Conservation (phyloP, 768 basidiomycete species). For the Pleurotus citrinopileatus region DNA sequence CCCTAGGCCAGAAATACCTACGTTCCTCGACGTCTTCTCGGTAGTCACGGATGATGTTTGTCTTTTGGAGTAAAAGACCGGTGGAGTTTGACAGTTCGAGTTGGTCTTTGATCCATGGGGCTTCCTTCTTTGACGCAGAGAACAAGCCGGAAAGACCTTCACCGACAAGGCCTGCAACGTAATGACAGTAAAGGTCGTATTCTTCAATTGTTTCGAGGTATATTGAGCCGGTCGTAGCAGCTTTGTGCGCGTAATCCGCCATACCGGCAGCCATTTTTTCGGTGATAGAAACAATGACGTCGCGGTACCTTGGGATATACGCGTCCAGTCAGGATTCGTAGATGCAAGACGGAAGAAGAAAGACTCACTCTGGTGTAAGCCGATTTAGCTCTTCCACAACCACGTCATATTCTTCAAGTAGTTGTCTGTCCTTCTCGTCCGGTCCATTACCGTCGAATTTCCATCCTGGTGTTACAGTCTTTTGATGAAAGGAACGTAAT, state of each 20-base stretch:
- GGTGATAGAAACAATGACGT: slow-evolving; percentile 79
- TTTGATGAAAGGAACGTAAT: slow-evolving; percentile 77
- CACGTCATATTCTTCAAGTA: slow-evolving; percentile 79
- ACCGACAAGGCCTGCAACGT: slow-evolving; percentile 96
- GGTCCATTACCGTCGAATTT: slow-evolving; percentile 79
- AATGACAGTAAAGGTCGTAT: slow-evolving; percentile 98
- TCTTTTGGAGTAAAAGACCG: slow-evolving; percentile 96
- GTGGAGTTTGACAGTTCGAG: slow-evolving; percentile 90
- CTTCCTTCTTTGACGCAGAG: slow-evolving; percentile 82
- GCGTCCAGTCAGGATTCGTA: slow-evolving; percentile 6
- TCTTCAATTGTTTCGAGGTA: slow-evolving; percentile 77
- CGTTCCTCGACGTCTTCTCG: slow-evolving; percentile 85
- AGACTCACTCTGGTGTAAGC: slow-evolving; percentile 59
- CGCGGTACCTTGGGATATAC: slow-evolving; percentile 53
- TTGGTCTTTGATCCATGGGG: slow-evolving; percentile 67
- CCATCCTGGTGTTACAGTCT: slow-evolving; percentile 84
- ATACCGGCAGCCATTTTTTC: slow-evolving; percentile 91
- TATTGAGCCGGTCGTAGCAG: slow-evolving; percentile 64
- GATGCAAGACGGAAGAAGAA: neutral
- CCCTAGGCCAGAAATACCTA: slow-evolving; percentile 92
- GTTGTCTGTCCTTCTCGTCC: slow-evolving; percentile 82
- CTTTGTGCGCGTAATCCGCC: slow-evolving; percentile 91
- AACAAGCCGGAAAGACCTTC: slow-evolving; percentile 92
- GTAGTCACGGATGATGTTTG: slow-evolving; percentile 96
- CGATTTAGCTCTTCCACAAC: slow-evolving; percentile 78